A percentile compares a stretch with the other conserved stretches of the same genome.
These are phyloP conservation scores for Pyrus hybrid DNA, from an alignment of 331 rosid genomes.

Conservation along the genomic window DNA sequence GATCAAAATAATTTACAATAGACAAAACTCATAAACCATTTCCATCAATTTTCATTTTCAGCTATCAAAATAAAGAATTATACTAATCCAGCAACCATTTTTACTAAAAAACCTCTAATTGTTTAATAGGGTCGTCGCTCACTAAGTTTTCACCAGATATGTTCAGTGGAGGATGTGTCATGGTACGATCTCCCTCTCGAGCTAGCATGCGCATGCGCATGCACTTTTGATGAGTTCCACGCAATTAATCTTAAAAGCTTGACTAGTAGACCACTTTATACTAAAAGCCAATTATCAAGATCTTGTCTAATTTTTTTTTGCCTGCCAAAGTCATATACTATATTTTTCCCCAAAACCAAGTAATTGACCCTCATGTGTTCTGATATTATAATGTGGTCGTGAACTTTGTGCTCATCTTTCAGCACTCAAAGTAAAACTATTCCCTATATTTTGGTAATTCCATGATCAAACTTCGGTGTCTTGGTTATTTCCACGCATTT, in stretches of 20 bases:
- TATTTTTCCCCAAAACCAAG: background rate
- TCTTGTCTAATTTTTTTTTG: background rate
- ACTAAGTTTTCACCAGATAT: too few relatives aligned
- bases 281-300: background rate
- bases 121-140: too few relatives aligned
- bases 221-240: background rate
- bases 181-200: background rate
- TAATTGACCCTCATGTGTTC: background rate
- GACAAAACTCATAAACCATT: too few relatives aligned
- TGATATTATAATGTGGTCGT: slow-evolving; percentile 1
- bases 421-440: slow-evolving; percentile 13
- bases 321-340: background rate
- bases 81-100: too few relatives aligned
- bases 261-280: background rate
- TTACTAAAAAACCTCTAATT: too few relatives aligned
- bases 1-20: too few relatives aligned
- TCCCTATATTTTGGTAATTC: background rate
- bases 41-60: too few relatives aligned
- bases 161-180: too few relatives aligned
- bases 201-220: background rate
- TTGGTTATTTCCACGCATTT: too few relatives aligned
- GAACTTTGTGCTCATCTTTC: slow-evolving; percentile 7
- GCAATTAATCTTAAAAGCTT: background rate
- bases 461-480: too few relatives aligned
- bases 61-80: too few relatives aligned